Evolutionary conservation across 1,284 basidiomycete genomes (phyloP).

Genomic region (Inonotus hispidus): DNA sequence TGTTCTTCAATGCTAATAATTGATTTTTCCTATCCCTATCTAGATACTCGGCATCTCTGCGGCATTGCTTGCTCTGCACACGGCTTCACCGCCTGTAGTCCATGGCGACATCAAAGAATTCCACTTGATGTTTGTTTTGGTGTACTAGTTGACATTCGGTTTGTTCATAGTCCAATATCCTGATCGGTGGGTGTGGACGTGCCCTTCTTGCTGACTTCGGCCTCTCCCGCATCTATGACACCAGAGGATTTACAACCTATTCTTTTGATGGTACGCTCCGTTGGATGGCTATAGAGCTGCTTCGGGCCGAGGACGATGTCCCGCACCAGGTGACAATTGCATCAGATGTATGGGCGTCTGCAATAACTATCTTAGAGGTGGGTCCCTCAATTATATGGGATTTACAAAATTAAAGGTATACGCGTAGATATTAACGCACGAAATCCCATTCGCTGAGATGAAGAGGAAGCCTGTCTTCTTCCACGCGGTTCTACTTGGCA

Average conservation of each 20-base stretch:
- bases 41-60: not conserved
- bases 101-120: slow-evolving; percentile 11
- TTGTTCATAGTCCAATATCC: not conserved
- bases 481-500: not conserved
- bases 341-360: not conserved
- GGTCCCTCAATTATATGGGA: not conserved
- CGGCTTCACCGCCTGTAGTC: not conserved
- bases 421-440: too few relatives aligned
- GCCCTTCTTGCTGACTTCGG: slow-evolving; percentile 1
- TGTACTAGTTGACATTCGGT: too few relatives aligned
- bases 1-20: not conserved
- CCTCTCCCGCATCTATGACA: slow-evolving; percentile 1
- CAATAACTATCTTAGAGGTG: slow-evolving; percentile 6
- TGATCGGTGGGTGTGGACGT: not conserved
- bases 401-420: too few relatives aligned
- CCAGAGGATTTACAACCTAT: not conserved
- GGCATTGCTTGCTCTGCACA: not conserved
- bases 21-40: not conserved
- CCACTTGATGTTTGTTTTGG: not conserved
- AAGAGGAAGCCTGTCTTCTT: not conserved
- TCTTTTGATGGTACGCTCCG: not conserved
- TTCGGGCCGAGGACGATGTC: not conserved
- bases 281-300: not conserved
- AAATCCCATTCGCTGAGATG: too few relatives aligned
- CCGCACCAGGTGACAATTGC: not conserved